phyloP scores from a whole-genome alignment of 768 basidiomycete genomes.

The Termitomyces sp. region DNA sequence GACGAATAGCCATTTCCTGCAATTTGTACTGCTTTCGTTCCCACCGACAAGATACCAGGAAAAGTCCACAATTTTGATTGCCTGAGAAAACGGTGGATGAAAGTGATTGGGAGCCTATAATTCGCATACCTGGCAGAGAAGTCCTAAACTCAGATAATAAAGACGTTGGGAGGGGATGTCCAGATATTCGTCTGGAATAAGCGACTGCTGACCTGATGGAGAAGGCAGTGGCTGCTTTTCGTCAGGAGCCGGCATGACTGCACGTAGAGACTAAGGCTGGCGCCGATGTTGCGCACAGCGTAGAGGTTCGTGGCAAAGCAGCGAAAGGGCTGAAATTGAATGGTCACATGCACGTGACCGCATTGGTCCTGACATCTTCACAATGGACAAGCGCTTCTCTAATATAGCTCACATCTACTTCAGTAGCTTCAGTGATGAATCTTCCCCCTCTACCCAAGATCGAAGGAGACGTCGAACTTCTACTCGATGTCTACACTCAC shows the following conservation, averaged over 20 bases:
- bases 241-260: conserved; percentile 16
- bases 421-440: conserved; percentile 1
- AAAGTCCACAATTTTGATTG: conserved; percentile 72
- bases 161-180: conserved; percentile 77
- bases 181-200: conserved; percentile 69
- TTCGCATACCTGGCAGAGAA: conserved; percentile 63
- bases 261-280: not conserved
- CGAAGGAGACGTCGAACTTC: conserved; percentile 44
- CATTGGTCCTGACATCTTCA: not conserved
- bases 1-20: conserved; percentile 68
- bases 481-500: conserved; percentile 57
- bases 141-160: conserved; percentile 70
- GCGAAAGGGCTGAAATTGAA: not conserved
- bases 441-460: conserved; percentile 50
- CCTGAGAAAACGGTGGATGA: conserved; percentile 32
- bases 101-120: not conserved
- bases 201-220: conserved; percentile 25
- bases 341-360: conserved; percentile 11
- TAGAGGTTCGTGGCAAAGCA: not conserved
- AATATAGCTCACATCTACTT: not conserved
- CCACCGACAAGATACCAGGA: conserved; percentile 46
- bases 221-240: conserved; percentile 3
- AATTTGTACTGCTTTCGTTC: conserved; percentile 34
- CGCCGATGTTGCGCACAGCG: not conserved
- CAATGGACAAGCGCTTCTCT: not conserved